These are phyloP conservation scores for Fonsecaea multimorphosa DNA, from an alignment of 2,329 filamentous ascomycete genomes.

Conservation along the genomic window DNA sequence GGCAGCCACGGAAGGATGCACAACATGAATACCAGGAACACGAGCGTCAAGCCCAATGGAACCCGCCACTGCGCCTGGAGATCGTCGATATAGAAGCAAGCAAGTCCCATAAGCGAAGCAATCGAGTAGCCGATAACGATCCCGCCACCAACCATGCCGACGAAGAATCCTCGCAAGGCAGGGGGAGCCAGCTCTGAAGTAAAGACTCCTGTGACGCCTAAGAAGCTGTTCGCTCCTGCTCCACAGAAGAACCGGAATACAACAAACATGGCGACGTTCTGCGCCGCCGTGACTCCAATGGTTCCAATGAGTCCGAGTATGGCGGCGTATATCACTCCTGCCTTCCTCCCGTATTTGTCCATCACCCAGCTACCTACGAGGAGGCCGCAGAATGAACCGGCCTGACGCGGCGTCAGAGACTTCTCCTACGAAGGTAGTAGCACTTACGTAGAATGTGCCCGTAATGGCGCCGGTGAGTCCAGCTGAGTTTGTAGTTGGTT, in stretches of 20 bases:
- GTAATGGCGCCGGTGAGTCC: slow-evolving; percentile 9
- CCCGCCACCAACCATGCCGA: background rate
- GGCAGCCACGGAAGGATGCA: slow-evolving; percentile 35
- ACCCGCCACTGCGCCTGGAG: background rate
- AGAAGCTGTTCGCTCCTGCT: background rate
- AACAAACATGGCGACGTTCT: slow-evolving; percentile 10
- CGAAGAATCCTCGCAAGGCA: slow-evolving; percentile 11
- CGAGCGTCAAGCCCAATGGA: background rate
- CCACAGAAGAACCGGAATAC: slow-evolving; percentile 42
- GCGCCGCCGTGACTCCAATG: background rate
- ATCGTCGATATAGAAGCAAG: slow-evolving; percentile 1
- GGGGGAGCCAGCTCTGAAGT: slow-evolving; percentile 9
- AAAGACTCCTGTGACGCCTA: background rate
- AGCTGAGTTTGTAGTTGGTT: background rate
- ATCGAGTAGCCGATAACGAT: slow-evolving; percentile 13
- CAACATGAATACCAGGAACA: background rate
- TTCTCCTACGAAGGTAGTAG: background rate
- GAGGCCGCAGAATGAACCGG: slow-evolving; percentile 7
- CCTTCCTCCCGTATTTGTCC: slow-evolving; percentile 42
- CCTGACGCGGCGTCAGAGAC: background rate
- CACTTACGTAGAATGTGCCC: slow-evolving; percentile 4
- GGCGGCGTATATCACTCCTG: slow-evolving; percentile 1
- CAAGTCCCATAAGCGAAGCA: slow-evolving; percentile 14
- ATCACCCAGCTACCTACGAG: background rate
- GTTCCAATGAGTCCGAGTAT: background rate